Conservation (phyloP, 2,329 filamentous ascomycete species). For the Alternaria angustiovoidea region DNA sequence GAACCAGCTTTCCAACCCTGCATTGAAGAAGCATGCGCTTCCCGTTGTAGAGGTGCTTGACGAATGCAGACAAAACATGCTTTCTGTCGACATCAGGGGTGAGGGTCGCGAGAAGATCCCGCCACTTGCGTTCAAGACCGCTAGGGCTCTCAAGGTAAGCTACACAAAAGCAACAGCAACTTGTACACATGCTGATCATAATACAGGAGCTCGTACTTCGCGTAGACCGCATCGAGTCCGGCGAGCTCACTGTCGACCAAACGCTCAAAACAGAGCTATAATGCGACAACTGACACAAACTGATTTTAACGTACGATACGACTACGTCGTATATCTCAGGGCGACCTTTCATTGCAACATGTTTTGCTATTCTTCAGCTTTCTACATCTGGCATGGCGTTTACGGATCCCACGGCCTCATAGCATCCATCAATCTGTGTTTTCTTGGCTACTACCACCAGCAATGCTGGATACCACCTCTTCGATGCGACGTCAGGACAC, state of each 20-base stretch:
- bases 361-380: not conserved
- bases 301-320: constrained; percentile 4
- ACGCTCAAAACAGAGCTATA: constrained; percentile 45
- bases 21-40: constrained; percentile 60
- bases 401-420: not conserved
- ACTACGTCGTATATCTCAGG: not conserved
- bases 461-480: constrained; percentile 18
- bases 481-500: constrained; percentile 6
- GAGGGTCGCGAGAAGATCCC: constrained; percentile 73
- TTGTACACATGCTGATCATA: constrained; percentile 19
- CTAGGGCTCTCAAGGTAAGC: constrained; percentile 75
- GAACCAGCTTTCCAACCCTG: constrained; percentile 58
- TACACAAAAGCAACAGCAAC: not conserved
- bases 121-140: constrained; percentile 87
- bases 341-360: not conserved
- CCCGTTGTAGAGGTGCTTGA: constrained; percentile 66
- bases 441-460: not conserved
- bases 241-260: constrained; percentile 48
- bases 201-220: constrained; percentile 52
- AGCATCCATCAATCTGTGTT: not conserved
- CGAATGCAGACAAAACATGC: constrained; percentile 70
- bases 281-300: constrained; percentile 1
- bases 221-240: constrained; percentile 52
- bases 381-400: not conserved
- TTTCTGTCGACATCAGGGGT: constrained; percentile 67